Evolutionary conservation across 805 yeast species (phyloP), one percentile per base, ranked within the genome.

Genomic region (Myxozyma vanderwaltii): DNA sequence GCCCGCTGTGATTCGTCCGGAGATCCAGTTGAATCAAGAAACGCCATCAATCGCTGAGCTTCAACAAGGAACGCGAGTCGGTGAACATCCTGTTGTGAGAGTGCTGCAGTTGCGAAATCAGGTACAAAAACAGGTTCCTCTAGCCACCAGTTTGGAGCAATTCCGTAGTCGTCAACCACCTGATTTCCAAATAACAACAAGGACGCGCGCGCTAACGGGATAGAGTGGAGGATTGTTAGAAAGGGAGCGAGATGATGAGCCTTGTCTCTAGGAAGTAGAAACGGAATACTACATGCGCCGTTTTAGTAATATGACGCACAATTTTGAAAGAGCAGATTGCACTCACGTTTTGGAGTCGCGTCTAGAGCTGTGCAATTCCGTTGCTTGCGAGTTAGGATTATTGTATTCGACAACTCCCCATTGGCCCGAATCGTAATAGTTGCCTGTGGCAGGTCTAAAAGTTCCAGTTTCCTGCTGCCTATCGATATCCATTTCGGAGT

Each of bases 141-240:
- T 4, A 60, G 58, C 68, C 71, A 69, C 74, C 74, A 71, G 6
- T 52, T 19, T 13, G 54, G 49, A n/a, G 66, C 63, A 33, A 66
- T 66, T 3, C 71, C 73, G 38, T 71, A 72, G 53, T 67, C 70
- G 0, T 49, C 38, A 8, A 67, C 59, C 3, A 70, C 17, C 24
- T 63, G 65, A 15, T 53, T 55, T 17, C 69, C 69, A 17, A 58
- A 63, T 5, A 65, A 54, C 17, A 71, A 58, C 8, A 72, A 57
- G 0, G 71, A 68, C 8, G 63, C 59, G 15, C 75, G 61, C n/a
- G 69, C 70, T 19, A 69, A 56, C 1, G 75, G 75, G 31, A 72
- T 69, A 5, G 64, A 39, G 46, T 71, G 74, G 35, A 71, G 47
- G 24, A 72, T 64, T 19, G 63, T 59, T 33, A 72, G 56, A 38